phyloP scores from a whole-genome alignment of 1,284 basidiomycete species.

The Leccinum subspadiceum region DNA sequence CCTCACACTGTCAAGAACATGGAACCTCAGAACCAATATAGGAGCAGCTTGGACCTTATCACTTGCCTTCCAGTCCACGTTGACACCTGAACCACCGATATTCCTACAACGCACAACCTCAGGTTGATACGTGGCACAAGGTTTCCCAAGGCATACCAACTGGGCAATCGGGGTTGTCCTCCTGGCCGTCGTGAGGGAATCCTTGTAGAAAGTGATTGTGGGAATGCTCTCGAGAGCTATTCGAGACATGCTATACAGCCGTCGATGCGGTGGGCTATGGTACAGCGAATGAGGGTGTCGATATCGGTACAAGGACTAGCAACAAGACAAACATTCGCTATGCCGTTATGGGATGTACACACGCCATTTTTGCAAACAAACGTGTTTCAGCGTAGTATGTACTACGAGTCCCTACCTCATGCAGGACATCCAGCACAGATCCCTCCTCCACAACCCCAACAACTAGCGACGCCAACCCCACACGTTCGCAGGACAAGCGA shows the following conservation, averaged over 20 bases:
- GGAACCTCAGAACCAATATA: slow-evolving; percentile 14
- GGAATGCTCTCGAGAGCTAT: slow-evolving; percentile 67
- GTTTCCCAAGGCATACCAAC: slow-evolving; percentile 75
- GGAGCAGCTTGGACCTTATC: slow-evolving; percentile 9
- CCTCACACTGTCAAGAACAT: slow-evolving; percentile 64
- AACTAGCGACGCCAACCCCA: slow-evolving; percentile 76
- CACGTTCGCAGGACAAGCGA: slow-evolving; percentile 73
- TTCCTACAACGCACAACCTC: slow-evolving; percentile 86
- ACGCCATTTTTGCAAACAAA: not conserved
- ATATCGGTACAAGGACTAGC: not conserved
- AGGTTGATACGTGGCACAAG: slow-evolving; percentile 75
- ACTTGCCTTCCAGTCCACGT: slow-evolving; percentile 82
- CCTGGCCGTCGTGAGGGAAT: slow-evolving; percentile 60
- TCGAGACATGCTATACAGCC: slow-evolving; percentile 52
- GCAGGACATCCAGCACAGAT: slow-evolving; percentile 67
- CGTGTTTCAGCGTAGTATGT: not conserved
- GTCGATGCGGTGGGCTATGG: not conserved
- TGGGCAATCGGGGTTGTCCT: slow-evolving; percentile 73
- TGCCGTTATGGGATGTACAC: slow-evolving; percentile 14
- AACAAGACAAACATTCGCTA: not conserved
- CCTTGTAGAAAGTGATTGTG: slow-evolving; percentile 80
- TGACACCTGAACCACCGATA: slow-evolving; percentile 70
- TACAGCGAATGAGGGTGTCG: not conserved
- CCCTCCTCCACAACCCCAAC: slow-evolving; percentile 80
- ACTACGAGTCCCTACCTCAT: slow-evolving; percentile 14